A percentile compares a stretch with the other conserved stretches of the same genome.
Conservation (phyloP, 2,329 filamentous ascomycete genomes). For the Fusarium avenaceum region DNA sequence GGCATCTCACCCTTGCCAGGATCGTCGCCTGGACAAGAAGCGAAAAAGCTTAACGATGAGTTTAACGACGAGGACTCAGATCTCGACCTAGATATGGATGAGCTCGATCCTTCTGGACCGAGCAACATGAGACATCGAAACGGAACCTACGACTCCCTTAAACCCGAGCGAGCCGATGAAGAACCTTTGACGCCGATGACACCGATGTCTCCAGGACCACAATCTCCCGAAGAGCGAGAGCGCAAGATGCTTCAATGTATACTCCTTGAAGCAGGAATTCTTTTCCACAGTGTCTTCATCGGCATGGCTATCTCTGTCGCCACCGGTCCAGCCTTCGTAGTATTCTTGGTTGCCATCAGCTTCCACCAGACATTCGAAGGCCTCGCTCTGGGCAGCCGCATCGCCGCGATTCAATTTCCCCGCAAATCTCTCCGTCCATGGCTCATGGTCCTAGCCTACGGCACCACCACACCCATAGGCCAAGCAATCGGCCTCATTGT, state of each 20-base stretch:
- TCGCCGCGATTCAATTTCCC: slow-evolving; percentile 85
- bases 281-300: slow-evolving; percentile 89
- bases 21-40: slow-evolving; percentile 59
- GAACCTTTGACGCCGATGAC: slow-evolving; percentile 49
- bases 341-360: slow-evolving; percentile 83
- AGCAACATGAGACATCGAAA: slow-evolving; percentile 45
- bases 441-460: slow-evolving; percentile 84
- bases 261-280: slow-evolving; percentile 83
- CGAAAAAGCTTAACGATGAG: slow-evolving; percentile 51
- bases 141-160: slow-evolving; percentile 52
- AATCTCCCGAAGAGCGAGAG: slow-evolving; percentile 69
- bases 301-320: slow-evolving; percentile 88
- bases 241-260: slow-evolving; percentile 81
- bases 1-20: slow-evolving; percentile 70
- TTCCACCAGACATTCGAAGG: slow-evolving; percentile 94
- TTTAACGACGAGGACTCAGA: slow-evolving; percentile 66
- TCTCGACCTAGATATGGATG: slow-evolving; percentile 71
- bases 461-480: slow-evolving; percentile 82
- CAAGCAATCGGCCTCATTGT: slow-evolving; percentile 85
- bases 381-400: slow-evolving; percentile 85
- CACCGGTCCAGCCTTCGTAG: slow-evolving; percentile 82
- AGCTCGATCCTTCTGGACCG: slow-evolving; percentile 64
- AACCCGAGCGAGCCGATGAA: slow-evolving; percentile 44
- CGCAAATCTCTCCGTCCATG: slow-evolving; percentile 80
- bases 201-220: slow-evolving; percentile 47